Base-by-base conservation (phyloP, 345 rosid genomes). In the Diplotaxis tenuifolia region DNA sequence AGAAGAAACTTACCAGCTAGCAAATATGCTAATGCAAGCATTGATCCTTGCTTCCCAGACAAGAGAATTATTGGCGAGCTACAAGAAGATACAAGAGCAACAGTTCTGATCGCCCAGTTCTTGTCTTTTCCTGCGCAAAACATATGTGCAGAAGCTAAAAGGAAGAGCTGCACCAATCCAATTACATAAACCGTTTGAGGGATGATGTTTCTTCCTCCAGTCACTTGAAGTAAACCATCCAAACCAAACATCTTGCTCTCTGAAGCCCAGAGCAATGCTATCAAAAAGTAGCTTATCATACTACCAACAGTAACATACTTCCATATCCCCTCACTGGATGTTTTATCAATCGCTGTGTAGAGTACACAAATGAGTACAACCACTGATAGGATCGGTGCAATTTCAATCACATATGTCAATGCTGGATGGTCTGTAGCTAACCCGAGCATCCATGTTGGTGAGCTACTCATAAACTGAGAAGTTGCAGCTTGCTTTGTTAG, bases 401-500 rank as follows among this genome's bases (percentile, higher is more conserved):
- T 66, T 75, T 95, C 90, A 62, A 80, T 68, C 42, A 79, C 31
- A 67, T 73, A 76, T 7, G 71, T 83, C 89, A 91, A 81, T 45
- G 80, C 12, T 27, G 82, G 82, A 82, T 85, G 85, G 70, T 82
- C 84, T 57, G 75, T 66, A 55, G 81, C 73, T 74, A 92, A 67
- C 31, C 88, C 95, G 53, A 83, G 83, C 84, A 84, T 78, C 96
- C 92, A 88, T 12, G 99, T 87, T 71, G 92, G 79, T 63, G 89
- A 86, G 67, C 72, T 80, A 62, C 79, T 83, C 90, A 92, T 71
- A 79, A 90, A 92, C 36, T 80, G 81, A 69, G 99, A 89, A 70
- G 93, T 87, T 45, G 90, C 91, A 76, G 99, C 97, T 87, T 92
- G 97, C 84, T 92, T 92, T 71, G 90, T 84, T 74, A 92, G 72